phyloP scores from a whole-genome alignment of 2,329 filamentous ascomycete genomes.

The Chaetomium sp. region DNA sequence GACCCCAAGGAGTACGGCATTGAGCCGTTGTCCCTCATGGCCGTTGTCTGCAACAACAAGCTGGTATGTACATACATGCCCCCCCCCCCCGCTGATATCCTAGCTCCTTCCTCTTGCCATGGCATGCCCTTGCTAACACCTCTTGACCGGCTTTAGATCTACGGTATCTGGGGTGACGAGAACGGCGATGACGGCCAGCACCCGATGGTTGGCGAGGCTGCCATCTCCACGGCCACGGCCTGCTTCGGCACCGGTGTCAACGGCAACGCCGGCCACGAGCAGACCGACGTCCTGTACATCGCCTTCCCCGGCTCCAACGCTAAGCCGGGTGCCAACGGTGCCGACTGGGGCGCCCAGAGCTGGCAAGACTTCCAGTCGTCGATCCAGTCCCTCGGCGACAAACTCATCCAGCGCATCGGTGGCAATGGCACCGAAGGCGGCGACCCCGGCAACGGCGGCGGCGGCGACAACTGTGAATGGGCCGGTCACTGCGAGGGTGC shows the following conservation, averaged over 20 bases:
- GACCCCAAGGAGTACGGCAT: constrained; percentile 37
- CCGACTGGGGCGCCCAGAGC: constrained; percentile 47
- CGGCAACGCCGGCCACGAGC: constrained; percentile 50
- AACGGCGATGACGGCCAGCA: constrained; percentile 40
- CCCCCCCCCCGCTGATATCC: neutral
- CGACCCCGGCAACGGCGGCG: neutral
- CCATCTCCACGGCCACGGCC: constrained; percentile 41
- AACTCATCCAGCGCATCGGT: constrained; percentile 34
- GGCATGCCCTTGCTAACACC: neutral
- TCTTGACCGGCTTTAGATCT: constrained; percentile 21
- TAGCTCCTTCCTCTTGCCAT: neutral
- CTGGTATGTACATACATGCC: constrained; percentile 28
- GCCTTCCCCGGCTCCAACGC: constrained; percentile 52
- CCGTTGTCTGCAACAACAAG: constrained; percentile 46
- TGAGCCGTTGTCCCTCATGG: constrained; percentile 46
- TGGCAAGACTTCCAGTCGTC: constrained; percentile 46
- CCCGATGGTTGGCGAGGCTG: constrained; percentile 41
- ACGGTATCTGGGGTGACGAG: constrained; percentile 49
- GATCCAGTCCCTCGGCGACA: constrained; percentile 45
- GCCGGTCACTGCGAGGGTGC: constrained; percentile 8
- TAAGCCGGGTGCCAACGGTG: constrained; percentile 47
- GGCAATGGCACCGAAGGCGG: neutral
- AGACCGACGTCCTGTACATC: constrained; percentile 56
- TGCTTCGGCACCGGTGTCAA: constrained; percentile 46
- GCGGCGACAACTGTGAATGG: neutral